phyloP scores from a whole-genome alignment of 257 asterid species.

The Solanum clarkiae region DNA sequence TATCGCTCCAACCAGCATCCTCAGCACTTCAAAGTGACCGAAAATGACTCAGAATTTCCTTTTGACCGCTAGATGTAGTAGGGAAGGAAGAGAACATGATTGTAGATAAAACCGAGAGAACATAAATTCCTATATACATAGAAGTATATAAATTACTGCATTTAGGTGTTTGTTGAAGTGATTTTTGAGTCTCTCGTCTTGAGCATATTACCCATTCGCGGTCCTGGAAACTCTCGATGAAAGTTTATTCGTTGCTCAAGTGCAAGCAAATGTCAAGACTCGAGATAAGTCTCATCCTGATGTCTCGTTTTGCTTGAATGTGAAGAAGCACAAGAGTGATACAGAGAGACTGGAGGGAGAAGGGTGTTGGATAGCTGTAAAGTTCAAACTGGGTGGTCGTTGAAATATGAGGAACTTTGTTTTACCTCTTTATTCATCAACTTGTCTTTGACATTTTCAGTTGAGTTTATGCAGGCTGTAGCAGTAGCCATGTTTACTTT shows the following conservation, averaged over 20 bases:
- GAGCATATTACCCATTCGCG: not conserved
- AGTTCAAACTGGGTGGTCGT: not conserved
- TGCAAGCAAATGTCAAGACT: not conserved
- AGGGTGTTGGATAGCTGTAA: not conserved
- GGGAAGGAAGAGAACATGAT: conserved; percentile 8
- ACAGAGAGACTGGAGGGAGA: not conserved
- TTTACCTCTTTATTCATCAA: not conserved
- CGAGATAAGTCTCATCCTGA: not conserved
- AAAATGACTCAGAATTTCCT: conserved; percentile 59
- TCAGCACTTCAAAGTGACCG: conserved; percentile 78
- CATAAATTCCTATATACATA: not conserved
- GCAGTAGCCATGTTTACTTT: not conserved
- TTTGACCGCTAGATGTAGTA: conserved; percentile 24
- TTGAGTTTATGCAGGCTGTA: not conserved
- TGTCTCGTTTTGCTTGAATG: not conserved
- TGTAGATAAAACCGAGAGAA: conserved; percentile 34
- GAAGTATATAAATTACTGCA: not conserved
- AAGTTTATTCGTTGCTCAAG: not conserved
- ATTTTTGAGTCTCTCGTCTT: not conserved
- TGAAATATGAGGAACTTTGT: not conserved
- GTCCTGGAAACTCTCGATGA: not conserved
- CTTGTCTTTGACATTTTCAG: not conserved
- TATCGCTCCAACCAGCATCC: conserved; percentile 78
- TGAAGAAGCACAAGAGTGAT: not conserved
- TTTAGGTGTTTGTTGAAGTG: not conserved